Percentiles rank a stretch among this genome's conserved stretches.
Evolutionary conservation across 306 rosid genomes (phyloP).

Genomic region (Glycine latifolia): DNA sequence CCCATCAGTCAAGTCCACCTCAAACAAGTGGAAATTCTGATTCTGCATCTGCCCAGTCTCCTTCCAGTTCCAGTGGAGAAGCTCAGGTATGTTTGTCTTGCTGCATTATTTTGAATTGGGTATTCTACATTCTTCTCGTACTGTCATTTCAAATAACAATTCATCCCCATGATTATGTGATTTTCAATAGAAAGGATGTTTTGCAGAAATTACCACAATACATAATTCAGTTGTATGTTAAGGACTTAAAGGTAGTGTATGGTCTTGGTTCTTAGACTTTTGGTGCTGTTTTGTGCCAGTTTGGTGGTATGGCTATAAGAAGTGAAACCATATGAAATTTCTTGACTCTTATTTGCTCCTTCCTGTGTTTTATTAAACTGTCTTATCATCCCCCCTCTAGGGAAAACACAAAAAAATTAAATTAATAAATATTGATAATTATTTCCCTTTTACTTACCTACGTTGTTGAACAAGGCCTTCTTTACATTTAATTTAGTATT

Average conservation of each 20-base stretch:
- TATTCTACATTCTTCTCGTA: background rate
- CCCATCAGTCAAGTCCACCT: conserved; percentile 95
- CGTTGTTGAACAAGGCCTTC: conserved; percentile 1
- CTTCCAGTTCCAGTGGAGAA: conserved; percentile 93
- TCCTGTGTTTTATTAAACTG: conserved; percentile 27
- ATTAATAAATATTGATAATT: background rate
- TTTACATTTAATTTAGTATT: conserved; percentile 13
- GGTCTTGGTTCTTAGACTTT: conserved; percentile 18
- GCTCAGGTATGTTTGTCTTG: conserved; percentile 69
- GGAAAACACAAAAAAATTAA: background rate
- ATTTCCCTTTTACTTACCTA: conserved; percentile 20
- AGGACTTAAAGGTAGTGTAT: background rate
- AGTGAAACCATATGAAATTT: conserved; percentile 28
- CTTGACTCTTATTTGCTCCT: background rate
- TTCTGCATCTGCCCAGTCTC: conserved; percentile 93
- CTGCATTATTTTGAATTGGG: conserved; percentile 36
- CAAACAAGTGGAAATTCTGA: conserved; percentile 94
- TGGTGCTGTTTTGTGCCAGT: conserved; percentile 7
- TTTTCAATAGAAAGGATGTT: conserved; percentile 34
- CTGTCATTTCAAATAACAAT: conserved; percentile 1
- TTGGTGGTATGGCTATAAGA: background rate
- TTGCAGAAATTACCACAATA: conserved; percentile 8
- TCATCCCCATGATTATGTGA: conserved; percentile 17
- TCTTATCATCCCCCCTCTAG: background rate
- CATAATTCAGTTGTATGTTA: background rate